Evolutionary conservation across 495 filamentous ascomycete species (phyloP).

Genomic region (Terfezia claveryi): DNA sequence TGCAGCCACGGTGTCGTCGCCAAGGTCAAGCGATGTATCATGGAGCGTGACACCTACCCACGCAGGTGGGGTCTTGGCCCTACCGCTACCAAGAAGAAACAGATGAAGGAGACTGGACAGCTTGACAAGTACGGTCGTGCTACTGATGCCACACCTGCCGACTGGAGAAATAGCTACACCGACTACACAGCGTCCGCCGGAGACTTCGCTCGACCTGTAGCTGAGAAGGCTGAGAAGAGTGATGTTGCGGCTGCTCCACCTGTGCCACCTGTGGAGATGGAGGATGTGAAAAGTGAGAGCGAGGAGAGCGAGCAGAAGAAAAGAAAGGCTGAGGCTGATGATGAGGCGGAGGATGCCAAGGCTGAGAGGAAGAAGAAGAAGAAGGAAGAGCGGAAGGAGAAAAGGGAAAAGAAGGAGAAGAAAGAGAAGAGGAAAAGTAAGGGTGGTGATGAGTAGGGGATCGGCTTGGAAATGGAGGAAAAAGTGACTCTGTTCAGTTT

Average conservation of each 20-base stretch:
- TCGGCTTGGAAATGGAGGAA: too few species aligned
- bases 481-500: too few species aligned
- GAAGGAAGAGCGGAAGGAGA: slow-evolving; percentile 53
- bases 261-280: slow-evolving; percentile 17
- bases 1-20: slow-evolving; percentile 94
- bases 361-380: slow-evolving; percentile 34
- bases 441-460: not conserved
- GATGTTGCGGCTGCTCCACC: slow-evolving; percentile 24
- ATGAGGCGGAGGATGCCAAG: slow-evolving; percentile 16
- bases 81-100: slow-evolving; percentile 85
- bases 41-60: slow-evolving; percentile 95
- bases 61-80: slow-evolving; percentile 86
- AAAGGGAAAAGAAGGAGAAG: slow-evolving; percentile 52
- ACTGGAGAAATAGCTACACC: slow-evolving; percentile 77
- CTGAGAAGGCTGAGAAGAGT: slow-evolving; percentile 23
- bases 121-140: slow-evolving; percentile 87
- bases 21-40: slow-evolving; percentile 94
- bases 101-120: slow-evolving; percentile 92
- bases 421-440: slow-evolving; percentile 32
- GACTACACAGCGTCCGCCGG: slow-evolving; percentile 46
- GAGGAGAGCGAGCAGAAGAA: slow-evolving; percentile 9
- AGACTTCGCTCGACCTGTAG: slow-evolving; percentile 23
- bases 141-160: slow-evolving; percentile 75
- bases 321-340: slow-evolving; percentile 23
- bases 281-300: slow-evolving; percentile 23